These are phyloP conservation scores for Paramecium bursaria DNA, from an alignment of 73 alveolate genomes.

Conservation along the genomic window DNA sequence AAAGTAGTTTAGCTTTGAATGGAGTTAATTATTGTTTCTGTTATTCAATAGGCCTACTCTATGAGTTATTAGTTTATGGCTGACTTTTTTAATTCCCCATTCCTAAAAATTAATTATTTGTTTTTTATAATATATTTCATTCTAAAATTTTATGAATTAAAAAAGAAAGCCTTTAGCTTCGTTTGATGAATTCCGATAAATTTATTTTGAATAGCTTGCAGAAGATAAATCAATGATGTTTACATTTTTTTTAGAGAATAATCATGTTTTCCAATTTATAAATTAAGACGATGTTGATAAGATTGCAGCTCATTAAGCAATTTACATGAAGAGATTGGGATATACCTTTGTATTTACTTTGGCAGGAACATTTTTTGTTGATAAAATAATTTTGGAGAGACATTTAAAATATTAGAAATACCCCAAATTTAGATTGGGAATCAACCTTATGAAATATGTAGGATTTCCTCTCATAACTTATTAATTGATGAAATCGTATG, in stretches of 20 bases:
- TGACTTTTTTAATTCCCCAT: no score
- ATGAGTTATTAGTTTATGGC: no score
- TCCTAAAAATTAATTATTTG: no score
- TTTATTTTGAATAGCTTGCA: conserved; percentile 29
- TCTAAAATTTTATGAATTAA: no score
- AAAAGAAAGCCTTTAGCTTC: no score
- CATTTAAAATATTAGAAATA: no score
- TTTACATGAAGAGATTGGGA: conserved; percentile 9
- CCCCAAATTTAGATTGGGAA: conserved; percentile 38
- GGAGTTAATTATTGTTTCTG: no score
- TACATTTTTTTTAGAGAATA: conserved; percentile 40
- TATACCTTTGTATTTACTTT: conserved; percentile 7
- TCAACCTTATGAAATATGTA: conserved; percentile 15
- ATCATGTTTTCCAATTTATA: conserved; percentile 1
- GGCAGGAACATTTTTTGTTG: not conserved
- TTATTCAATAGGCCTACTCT: no score
- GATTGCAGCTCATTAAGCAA: conserved; percentile 20
- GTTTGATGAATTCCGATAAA: conserved; percentile 41
- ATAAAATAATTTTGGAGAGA: no score
- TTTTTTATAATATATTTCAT: no score
- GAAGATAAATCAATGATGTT: conserved; percentile 24
- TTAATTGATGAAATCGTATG: not conserved
- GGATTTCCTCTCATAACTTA: conserved; percentile 30
- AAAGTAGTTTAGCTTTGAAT: no score
- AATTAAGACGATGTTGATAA: conserved; percentile 4